Evolutionary conservation across 148 eudicot genomes (phyloP).

Genomic region (Silene uniflora): DNA sequence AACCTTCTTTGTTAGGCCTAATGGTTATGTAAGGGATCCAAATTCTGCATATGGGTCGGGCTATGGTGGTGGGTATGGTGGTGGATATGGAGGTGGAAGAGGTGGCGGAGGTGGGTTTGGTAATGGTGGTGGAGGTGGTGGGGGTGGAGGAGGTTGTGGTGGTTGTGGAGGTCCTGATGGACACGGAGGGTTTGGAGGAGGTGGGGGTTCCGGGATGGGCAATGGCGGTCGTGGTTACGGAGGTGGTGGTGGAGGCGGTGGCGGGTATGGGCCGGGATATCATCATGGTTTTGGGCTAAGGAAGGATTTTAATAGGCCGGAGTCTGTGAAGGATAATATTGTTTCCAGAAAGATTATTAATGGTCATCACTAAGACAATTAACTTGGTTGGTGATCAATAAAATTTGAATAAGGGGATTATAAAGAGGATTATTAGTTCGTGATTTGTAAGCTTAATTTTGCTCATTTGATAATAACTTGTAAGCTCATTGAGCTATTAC

Average conservation of each 20-base stretch:
- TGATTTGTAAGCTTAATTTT: neutral
- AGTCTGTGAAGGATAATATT: neutral
- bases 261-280: slow-evolving; percentile 4
- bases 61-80: neutral
- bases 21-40: neutral
- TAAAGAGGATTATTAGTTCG: neutral
- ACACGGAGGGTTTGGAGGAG: slow-evolving; percentile 6
- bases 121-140: neutral
- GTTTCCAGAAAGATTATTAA: neutral
- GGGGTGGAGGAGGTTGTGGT: slow-evolving; percentile 11
- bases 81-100: no score
- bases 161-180: neutral
- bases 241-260: slow-evolving; percentile 12
- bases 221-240: slow-evolving; percentile 9
- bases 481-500: neutral
- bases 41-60: slow-evolving; percentile 13
- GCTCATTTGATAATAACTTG: no score
- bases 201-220: slow-evolving; percentile 2
- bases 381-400: neutral
- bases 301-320: neutral
- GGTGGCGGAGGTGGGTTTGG: neutral
- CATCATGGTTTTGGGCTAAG: neutral
- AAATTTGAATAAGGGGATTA: neutral
- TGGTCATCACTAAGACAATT: neutral
- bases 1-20: slow-evolving; percentile 3